phyloP scores from a whole-genome alignment of 495 filamentous ascomycete genomes.

The Penicillium bovifimosum region DNA sequence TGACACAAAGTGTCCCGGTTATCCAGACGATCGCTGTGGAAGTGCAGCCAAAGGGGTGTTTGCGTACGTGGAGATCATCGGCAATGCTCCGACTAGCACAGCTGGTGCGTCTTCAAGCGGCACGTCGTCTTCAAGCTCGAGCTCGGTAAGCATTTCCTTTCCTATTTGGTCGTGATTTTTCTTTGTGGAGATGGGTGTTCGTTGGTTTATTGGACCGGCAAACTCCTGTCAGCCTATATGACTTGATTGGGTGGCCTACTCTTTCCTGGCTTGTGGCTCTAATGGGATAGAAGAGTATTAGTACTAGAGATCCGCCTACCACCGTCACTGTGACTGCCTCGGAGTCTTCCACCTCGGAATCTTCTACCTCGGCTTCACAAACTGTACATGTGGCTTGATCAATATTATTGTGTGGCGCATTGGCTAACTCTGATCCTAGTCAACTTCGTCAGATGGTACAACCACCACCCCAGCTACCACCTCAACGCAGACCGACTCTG shows the following conservation, averaged over 20 bases:
- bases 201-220: neutral
- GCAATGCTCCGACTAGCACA: slow-evolving; percentile 32
- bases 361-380: slow-evolving; percentile 4
- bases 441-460: slow-evolving; percentile 23
- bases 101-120: slow-evolving; percentile 21
- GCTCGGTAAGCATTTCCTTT: slow-evolving; percentile 5
- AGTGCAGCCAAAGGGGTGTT: slow-evolving; percentile 47
- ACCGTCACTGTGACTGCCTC: slow-evolving; percentile 11
- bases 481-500: slow-evolving; percentile 44
- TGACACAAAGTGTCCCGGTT: slow-evolving; percentile 59
- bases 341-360: neutral
- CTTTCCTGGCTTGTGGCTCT: slow-evolving; percentile 16
- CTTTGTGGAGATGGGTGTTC: neutral
- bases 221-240: neutral
- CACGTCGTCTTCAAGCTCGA: neutral
- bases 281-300: slow-evolving; percentile 22
- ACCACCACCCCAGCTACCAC: slow-evolving; percentile 33
- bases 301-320: slow-evolving; percentile 5
- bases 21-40: slow-evolving; percentile 59
- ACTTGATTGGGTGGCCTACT: slow-evolving; percentile 2
- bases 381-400: slow-evolving; percentile 11
- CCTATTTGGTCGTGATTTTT: neutral
- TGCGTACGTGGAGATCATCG: slow-evolving; percentile 47
- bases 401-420: neutral
- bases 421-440: slow-evolving; percentile 19